phyloP scores from a whole-genome alignment of 257 asterid species.

The Solanum chiquidenum region DNA sequence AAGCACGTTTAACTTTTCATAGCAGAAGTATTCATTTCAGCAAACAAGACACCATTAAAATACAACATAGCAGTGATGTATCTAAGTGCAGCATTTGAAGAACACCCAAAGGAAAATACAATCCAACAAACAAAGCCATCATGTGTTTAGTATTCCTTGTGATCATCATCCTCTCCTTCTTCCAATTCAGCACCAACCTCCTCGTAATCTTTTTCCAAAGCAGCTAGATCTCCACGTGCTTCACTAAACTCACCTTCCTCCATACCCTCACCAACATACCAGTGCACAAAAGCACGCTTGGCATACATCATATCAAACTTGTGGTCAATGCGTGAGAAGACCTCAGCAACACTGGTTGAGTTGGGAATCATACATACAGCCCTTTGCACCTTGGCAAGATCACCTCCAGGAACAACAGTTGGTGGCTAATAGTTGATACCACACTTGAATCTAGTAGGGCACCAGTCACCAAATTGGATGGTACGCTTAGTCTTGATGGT shows the following conservation, averaged over 20 bases:
- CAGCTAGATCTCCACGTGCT: slow-evolving; percentile 19
- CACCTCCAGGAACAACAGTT: slow-evolving; percentile 18
- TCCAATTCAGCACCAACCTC: slow-evolving; percentile 15
- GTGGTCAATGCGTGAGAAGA: slow-evolving; percentile 9
- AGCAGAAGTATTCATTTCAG: not conserved
- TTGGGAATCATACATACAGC: slow-evolving; percentile 18
- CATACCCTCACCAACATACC: slow-evolving; percentile 22
- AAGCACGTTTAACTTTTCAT: not conserved
- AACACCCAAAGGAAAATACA: not conserved
- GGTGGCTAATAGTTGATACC: slow-evolving; percentile 20
- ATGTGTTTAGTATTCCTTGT: not conserved
- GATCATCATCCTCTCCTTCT: slow-evolving; percentile 4
- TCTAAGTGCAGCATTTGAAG: not conserved
- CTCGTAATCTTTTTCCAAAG: slow-evolving; percentile 15
- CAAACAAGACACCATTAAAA: not conserved
- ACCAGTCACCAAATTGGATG: slow-evolving; percentile 18
- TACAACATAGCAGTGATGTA: not conserved
- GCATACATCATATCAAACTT: slow-evolving; percentile 15
- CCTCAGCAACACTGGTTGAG: slow-evolving; percentile 16
- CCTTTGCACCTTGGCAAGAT: slow-evolving; percentile 18
- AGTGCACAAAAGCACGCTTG: slow-evolving; percentile 17
- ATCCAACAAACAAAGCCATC: not conserved
- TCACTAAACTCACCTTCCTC: slow-evolving; percentile 23
- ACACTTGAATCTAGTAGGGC: slow-evolving; percentile 19
- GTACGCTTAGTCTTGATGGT: slow-evolving; percentile 22